Evolutionary conservation across 2,329 filamentous ascomycete species (phyloP).

Genomic region (Seiridium cupressi): DNA sequence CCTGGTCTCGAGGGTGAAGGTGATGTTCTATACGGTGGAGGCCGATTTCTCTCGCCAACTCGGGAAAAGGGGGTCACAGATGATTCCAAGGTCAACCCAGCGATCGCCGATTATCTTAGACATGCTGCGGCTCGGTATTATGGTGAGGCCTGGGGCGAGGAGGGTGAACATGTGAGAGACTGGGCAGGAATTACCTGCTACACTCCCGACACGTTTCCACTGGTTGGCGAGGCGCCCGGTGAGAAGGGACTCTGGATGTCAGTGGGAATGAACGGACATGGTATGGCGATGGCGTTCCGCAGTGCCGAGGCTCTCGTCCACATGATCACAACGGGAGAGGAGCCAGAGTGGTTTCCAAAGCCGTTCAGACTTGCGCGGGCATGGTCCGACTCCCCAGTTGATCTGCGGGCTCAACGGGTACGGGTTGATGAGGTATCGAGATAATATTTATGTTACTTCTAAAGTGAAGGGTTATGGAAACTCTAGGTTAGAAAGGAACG

Average conservation of each 20-base stretch:
- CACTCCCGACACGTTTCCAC: constrained; percentile 10
- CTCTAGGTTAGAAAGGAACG: too few relatives aligned
- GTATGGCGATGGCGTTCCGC: constrained; percentile 10
- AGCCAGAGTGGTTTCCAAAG: constrained; percentile 10
- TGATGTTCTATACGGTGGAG: constrained; percentile 27
- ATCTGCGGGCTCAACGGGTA: background rate
- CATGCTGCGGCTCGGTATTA: background rate
- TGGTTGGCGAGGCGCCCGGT: constrained; percentile 7
- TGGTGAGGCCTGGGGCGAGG: constrained; percentile 7
- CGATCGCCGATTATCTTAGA: constrained; percentile 4
- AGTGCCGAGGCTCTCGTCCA: constrained; percentile 10
- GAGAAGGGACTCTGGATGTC: constrained; percentile 9
- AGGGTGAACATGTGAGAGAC: constrained; percentile 4
- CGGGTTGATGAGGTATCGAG: background rate
- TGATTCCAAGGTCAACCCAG: constrained; percentile 8
- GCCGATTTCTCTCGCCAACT: constrained; percentile 22
- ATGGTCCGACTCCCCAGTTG: background rate
- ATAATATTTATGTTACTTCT: too few relatives aligned
- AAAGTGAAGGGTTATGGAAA: too few relatives aligned
- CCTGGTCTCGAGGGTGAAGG: constrained; percentile 21
- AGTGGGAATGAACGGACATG: constrained; percentile 11
- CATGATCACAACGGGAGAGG: constrained; percentile 7
- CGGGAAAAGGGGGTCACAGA: constrained; percentile 10
- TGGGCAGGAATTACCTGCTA: constrained; percentile 10
- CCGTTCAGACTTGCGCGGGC: constrained; percentile 8